Evolutionary conservation across 1,139 yeast genomes (phyloP).

Genomic region (Yamadazyma diospyri): DNA sequence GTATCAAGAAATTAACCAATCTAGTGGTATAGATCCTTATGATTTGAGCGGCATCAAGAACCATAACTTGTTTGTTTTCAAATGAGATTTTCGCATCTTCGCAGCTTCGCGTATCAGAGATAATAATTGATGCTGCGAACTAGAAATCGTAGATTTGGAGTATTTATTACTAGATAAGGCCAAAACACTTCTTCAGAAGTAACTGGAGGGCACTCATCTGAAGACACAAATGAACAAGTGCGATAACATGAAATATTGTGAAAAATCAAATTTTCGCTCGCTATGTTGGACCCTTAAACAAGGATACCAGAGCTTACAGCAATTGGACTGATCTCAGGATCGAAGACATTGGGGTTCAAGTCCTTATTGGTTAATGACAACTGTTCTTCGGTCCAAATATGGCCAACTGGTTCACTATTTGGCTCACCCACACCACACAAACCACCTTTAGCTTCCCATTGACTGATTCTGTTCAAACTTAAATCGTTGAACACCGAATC

Average conservation of each 20-base stretch:
- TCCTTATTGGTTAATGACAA: conserved; percentile 57
- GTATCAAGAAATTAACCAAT: conserved; percentile 37
- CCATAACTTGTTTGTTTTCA: conserved; percentile 17
- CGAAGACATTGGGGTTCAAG: conserved; percentile 60
- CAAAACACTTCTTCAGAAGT: conserved; percentile 5
- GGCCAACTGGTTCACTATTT: conserved; percentile 42
- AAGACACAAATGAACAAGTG: too few relatives aligned
- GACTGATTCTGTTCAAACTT: conserved; percentile 67
- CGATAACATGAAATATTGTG: too few relatives aligned
- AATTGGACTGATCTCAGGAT: conserved; percentile 56
- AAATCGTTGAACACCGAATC: conserved; percentile 78
- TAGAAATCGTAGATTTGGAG: too few relatives aligned
- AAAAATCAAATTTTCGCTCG: too few relatives aligned
- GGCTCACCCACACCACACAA: conserved; percentile 80
- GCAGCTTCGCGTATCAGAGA: conserved; percentile 1
- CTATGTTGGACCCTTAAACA: too few relatives aligned
- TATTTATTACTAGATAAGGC: neutral
- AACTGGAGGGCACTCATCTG: neutral
- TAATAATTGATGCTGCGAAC: too few relatives aligned
- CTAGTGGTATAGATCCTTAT: conserved; percentile 34
- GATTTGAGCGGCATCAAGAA: conserved; percentile 32
- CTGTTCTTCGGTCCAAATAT: conserved; percentile 85
- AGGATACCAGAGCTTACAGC: conserved; percentile 68
- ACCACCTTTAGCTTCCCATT: conserved; percentile 81
- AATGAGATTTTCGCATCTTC: conserved; percentile 3